Base-by-base conservation (phyloP, 2,329 filamentous ascomycete species). In the Pseudogymnoascus sp. region DNA sequence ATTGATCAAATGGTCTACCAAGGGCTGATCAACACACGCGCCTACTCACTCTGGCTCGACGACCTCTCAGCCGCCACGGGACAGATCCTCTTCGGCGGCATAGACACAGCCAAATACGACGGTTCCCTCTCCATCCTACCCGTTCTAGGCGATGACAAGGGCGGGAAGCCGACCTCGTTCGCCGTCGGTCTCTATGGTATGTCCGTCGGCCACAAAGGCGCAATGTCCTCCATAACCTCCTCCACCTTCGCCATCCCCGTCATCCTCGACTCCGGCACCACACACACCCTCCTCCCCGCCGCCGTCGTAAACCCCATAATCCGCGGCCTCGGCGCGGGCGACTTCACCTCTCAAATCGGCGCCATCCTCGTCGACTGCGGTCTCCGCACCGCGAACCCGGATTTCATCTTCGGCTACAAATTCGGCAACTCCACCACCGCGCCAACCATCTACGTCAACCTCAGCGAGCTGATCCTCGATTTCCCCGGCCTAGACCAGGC, bases 81-180 rank as follows among this genome's bases (percentile, higher is more conserved):
- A 37, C 88, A 78, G 67, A 87, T 93, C 64, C 78, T 93, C 1
- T 95, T 93, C 67, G 90, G 90, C 40, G 90, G 89, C n/a, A 85
- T 93, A 63, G 89, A 93, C 71, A 89, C 84, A 0, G 83, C 81
- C 64, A 93, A 93, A 71, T 95, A 86, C 74, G 72, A 79, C 0
- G 89, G 89, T 58, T 73, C 82, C 1, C 78, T 93, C 33, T 79
- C 80, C 52, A 83, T 80, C 5, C 78, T 92, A 28, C 79, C 87
- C 14, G 77, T 85, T 61, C 71, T 75, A 63, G 72, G 77, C 58
- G 73, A 33, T 33, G 31, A 75, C 60, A 78, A 79, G 63, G 75
- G 77, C n/a, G 78, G 79, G 37, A 71, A 77, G 18, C 74, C 75
- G 65, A 70, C 72, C 37, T 74, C 76, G 41, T 79, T 78, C 63